Base-by-base conservation (phyloP, 495 filamentous ascomycete genomes). In the Ascodesmis nigricans region DNA sequence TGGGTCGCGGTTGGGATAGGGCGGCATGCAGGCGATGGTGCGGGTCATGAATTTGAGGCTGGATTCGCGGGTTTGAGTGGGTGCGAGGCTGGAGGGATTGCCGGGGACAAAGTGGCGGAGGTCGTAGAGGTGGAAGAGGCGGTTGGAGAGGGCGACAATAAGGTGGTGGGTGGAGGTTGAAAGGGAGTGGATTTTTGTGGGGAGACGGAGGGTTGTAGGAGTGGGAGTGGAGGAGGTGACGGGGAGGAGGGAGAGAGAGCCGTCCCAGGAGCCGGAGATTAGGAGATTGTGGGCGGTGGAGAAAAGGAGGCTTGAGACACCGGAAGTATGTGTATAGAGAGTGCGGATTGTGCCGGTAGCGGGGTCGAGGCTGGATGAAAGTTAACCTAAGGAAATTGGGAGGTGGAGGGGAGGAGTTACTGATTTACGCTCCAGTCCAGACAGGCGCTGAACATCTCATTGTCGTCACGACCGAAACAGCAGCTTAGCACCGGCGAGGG, bases 11-110 rank as follows among this genome's bases (percentile, higher is more conserved):
- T n/a, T n/a, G n/a, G n/a, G n/a, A n/a, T n/a, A n/a, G n/a, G n/a
- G n/a, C 5, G 87, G 84, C 87, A 95, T 97, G 55, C 83, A 91
- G n/a, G 79, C 70, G 1, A 93, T 76, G 27, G 76, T 75, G 31
- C 87, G 69, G 1, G 83, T 92, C 65, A 91, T 82, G 61, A 91
- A 95, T 53, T 92, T 93, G 51, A 97, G 62, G 11, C 72, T 78
- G 33, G 77, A 83, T 53, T 97, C 87, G 24, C 87, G 66, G 29
- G 73, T 69, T 50, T 95, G 87, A 75, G 75, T 90, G 0, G 84
- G 84, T 43, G 75, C 66, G 19, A n/a, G n/a, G n/a, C n/a, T n/a
- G n/a, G n/a, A n/a, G n/a, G n/a, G n/a, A n/a, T n/a, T n/a, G n/a
- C n/a, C n/a, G n/a, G n/a, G n/a, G 23, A 66, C 56, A 26, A 91